A percentile compares a stretch with the other conserved stretches of the same genome.
phyloP scores from a whole-genome alignment of 2,329 filamentous ascomycete species.

The Trichophyton equinum region DNA sequence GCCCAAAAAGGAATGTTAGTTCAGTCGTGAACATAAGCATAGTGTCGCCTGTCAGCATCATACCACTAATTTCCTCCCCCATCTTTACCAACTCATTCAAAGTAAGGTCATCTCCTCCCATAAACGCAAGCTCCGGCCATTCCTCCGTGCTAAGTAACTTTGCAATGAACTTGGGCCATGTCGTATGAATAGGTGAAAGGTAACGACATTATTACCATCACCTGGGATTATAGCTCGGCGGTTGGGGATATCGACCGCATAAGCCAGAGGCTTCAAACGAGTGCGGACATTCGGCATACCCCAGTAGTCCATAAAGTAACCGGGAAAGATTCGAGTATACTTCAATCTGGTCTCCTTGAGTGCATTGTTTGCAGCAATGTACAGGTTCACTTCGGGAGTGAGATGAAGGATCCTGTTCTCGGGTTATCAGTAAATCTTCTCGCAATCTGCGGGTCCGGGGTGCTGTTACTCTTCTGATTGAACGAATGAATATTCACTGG shows the following conservation, averaged over 20 bases:
- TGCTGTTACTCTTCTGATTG: not conserved
- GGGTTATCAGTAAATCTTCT: not conserved
- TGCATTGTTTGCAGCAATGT: not conserved
- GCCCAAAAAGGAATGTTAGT: not conserved
- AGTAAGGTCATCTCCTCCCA: not conserved
- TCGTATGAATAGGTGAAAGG: not conserved
- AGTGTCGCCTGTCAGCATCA: not conserved
- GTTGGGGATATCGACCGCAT: not conserved
- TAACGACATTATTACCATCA: not conserved
- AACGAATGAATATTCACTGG: not conserved
- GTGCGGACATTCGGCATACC: not conserved
- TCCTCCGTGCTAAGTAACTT: not conserved
- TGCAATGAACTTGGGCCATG: constrained; percentile 1
- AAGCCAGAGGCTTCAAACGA: not conserved
- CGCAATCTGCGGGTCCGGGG: not conserved
- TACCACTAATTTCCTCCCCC: not conserved
- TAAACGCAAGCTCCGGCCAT: not conserved
- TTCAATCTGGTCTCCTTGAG: not conserved
- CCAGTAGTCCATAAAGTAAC: constrained; percentile 2
- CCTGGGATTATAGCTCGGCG: not conserved
- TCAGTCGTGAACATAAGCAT: not conserved
- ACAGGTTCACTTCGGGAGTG: not conserved
- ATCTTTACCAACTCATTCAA: not conserved
- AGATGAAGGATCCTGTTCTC: not conserved
- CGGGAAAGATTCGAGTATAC: not conserved